phyloP scores from a whole-genome alignment of 805 yeast species.

The Candida boleticola region DNA sequence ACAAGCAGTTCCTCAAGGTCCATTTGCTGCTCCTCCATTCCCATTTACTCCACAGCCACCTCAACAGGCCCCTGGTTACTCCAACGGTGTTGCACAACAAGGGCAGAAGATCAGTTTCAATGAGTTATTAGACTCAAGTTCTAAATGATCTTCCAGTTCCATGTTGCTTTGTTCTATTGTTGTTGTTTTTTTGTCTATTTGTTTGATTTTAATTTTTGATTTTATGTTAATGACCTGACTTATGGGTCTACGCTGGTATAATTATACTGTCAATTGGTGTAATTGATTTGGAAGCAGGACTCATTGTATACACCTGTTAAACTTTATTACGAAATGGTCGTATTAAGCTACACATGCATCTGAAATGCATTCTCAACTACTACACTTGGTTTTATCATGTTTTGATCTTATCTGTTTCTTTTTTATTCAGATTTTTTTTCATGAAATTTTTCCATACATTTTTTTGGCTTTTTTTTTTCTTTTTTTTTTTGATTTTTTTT shows the following conservation, averaged over 20 bases:
- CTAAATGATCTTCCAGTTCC: no score
- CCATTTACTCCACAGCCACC: slow-evolving; percentile 12
- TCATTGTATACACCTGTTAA: no score
- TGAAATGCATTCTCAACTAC: no score
- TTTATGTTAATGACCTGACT: slow-evolving; percentile 4
- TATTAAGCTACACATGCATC: background rate
- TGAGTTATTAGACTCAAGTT: slow-evolving; percentile 33
- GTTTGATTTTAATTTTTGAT: slow-evolving; percentile 8
- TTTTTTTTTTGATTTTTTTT: background rate
- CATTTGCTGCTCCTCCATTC: slow-evolving; percentile 11
- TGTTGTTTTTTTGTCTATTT: slow-evolving; percentile 1
- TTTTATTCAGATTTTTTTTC: slow-evolving; percentile 1
- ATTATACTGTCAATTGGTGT: slow-evolving; percentile 8
- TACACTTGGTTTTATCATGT: background rate
- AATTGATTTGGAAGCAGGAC: no score
- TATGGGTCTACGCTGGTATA: slow-evolving; percentile 4
- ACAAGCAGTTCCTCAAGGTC: slow-evolving; percentile 12
- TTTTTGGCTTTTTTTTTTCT: background rate
- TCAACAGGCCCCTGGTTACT: slow-evolving; percentile 7
- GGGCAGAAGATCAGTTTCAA: slow-evolving; percentile 42
- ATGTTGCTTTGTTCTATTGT: no score
- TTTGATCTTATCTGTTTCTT: background rate
- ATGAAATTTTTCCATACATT: background rate
- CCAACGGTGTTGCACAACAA: slow-evolving; percentile 6
- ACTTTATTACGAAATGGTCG: no score